Conservation (phyloP, 2,329 filamentous ascomycete species). For the Xylariaceae sp. region DNA sequence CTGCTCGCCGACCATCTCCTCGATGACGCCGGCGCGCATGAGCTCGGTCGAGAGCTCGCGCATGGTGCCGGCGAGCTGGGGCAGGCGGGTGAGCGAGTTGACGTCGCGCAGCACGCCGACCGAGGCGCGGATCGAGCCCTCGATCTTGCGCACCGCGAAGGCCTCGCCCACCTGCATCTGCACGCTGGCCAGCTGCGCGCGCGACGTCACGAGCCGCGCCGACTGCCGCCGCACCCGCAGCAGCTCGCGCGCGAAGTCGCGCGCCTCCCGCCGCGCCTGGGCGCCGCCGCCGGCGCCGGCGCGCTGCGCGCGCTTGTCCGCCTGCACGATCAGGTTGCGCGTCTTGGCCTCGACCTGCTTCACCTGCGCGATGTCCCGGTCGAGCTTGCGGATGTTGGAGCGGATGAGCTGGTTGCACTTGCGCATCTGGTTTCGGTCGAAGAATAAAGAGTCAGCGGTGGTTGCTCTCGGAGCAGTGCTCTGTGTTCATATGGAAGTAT, state of each 20-base stretch:
- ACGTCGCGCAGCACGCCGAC: conserved; percentile 97
- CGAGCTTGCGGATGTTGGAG: conserved; percentile 83
- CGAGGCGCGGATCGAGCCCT: conserved; percentile 78
- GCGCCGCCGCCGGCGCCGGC: conserved; percentile 69
- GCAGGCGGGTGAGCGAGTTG: conserved; percentile 74
- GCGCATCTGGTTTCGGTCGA: conserved; percentile 80
- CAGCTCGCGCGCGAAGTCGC: conserved; percentile 82
- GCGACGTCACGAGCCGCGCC: conserved; percentile 70
- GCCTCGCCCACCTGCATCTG: conserved; percentile 98
- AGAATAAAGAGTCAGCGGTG: no score
- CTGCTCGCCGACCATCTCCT: conserved; percentile 90
- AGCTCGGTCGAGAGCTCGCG: conserved; percentile 77
- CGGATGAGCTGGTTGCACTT: conserved; percentile 93
- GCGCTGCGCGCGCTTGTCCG: conserved; percentile 71
- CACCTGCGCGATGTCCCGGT: conserved; percentile 79
- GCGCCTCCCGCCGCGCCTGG: conserved; percentile 75
- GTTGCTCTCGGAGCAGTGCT: no score
- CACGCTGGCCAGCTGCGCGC: conserved; percentile 86
- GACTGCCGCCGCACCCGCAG: conserved; percentile 73
- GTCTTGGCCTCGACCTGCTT: conserved; percentile 77
- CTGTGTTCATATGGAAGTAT: no score
- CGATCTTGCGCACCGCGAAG: conserved; percentile 91
- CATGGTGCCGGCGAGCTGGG: conserved; percentile 86
- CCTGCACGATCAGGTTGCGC: conserved; percentile 74
- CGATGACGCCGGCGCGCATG: conserved; percentile 91